A percentile compares a stretch with the other conserved stretches of the same genome.
Evolutionary conservation across 495 filamentous ascomycete species (phyloP).

Genomic region (Penicillium bialowiezense): DNA sequence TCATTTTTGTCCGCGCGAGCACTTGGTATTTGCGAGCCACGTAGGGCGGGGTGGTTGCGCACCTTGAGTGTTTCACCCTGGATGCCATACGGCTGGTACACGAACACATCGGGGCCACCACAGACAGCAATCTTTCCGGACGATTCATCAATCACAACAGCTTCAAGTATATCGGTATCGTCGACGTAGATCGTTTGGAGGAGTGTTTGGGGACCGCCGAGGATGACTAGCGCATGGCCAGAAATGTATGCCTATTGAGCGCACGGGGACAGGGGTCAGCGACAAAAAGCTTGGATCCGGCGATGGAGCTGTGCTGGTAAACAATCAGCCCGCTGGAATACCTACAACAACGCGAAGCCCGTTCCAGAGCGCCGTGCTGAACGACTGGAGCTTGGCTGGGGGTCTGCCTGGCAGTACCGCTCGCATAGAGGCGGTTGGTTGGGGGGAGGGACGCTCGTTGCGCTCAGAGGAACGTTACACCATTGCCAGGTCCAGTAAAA

Average conservation of each 20-base stretch:
- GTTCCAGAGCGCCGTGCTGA: constrained; percentile 83
- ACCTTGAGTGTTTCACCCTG: constrained; percentile 60
- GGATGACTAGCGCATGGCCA: constrained; percentile 80
- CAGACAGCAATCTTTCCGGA: constrained; percentile 84
- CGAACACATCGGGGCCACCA: constrained; percentile 59
- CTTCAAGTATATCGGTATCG: constrained; percentile 65
- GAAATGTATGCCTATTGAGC: constrained; percentile 75
- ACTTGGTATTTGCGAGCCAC: not conserved
- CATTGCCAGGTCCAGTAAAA: constrained; percentile 32
- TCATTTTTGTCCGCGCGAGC: not conserved
- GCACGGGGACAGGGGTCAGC: constrained; percentile 17
- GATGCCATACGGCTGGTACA: constrained; percentile 76
- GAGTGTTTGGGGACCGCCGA: constrained; percentile 68
- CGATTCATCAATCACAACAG: constrained; percentile 72
- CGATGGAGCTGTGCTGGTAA: constrained; percentile 4
- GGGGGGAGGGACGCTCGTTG: constrained; percentile 24
- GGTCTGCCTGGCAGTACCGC: constrained; percentile 89
- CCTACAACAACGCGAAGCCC: constrained; percentile 75
- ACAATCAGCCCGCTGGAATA: not conserved
- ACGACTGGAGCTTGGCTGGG: constrained; percentile 82
- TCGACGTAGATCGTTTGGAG: constrained; percentile 91
- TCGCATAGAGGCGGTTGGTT: constrained; percentile 56
- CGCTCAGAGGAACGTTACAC: constrained; percentile 30
- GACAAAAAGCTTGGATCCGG: not conserved
- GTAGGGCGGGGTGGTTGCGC: constrained; percentile 14